Conservation (phyloP, 306 rosid genomes). For the Cicer arietinum region DNA sequence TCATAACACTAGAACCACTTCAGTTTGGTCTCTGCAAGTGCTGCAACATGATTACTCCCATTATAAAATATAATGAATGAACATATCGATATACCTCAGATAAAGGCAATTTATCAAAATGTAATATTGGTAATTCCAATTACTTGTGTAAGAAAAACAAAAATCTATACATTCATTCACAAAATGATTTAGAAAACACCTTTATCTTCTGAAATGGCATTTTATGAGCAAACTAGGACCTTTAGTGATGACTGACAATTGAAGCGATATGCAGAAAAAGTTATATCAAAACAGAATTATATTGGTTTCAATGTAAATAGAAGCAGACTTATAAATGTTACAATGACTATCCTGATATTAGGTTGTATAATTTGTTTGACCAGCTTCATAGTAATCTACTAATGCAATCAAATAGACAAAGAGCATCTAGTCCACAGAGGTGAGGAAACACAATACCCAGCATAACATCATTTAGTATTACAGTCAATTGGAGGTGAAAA, state of each 20-base stretch:
- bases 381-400: conserved; percentile 2
- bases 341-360: not conserved
- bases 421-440: conserved; percentile 1
- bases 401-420: conserved; percentile 29
- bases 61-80: conserved; percentile 20
- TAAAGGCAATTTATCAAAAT: conserved; percentile 4
- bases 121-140: not conserved
- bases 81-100: not conserved
- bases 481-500: not conserved
- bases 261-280: conserved; percentile 2
- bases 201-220: not conserved
- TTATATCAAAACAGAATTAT: conserved; percentile 16
- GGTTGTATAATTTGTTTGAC: conserved; percentile 9
- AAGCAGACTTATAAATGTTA: conserved; percentile 19
- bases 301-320: not conserved
- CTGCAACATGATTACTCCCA: conserved; percentile 19
- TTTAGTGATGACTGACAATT: conserved; percentile 1
- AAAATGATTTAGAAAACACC: conserved; percentile 17
- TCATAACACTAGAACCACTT: conserved; percentile 15
- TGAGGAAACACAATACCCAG: conserved; percentile 24
- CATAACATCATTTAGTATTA: conserved; percentile 7
- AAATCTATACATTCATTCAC: not conserved
- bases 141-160: not conserved
- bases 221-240: not conserved
- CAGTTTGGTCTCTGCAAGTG: conserved; percentile 29